These are phyloP conservation scores for Hygrocybe punicea DNA, from an alignment of 768 basidiomycete species.

Conservation along the genomic window DNA sequence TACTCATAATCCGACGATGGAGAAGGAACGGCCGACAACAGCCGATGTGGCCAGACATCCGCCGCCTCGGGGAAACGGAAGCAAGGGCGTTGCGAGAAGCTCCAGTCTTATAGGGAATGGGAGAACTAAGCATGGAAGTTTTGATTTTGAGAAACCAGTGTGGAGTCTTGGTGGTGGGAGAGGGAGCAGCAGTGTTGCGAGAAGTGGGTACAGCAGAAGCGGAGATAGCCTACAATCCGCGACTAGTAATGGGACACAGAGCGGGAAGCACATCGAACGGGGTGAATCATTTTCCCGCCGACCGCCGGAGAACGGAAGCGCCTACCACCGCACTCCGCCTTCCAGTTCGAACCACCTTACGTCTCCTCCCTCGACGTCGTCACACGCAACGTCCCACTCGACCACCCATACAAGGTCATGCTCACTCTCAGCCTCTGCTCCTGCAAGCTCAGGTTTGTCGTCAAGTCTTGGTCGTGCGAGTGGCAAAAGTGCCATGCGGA, in stretches of 20 bases:
- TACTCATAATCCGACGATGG: neutral
- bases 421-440: conserved; percentile 19
- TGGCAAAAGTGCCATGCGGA: conserved; percentile 38
- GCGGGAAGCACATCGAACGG: conserved; percentile 3
- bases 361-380: conserved; percentile 36
- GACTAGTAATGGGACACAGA: conserved; percentile 2
- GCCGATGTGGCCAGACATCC: neutral
- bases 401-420: conserved; percentile 16
- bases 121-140: conserved; percentile 64
- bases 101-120: conserved; percentile 21
- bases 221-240: conserved; percentile 13
- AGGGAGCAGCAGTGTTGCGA: conserved; percentile 19
- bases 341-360: conserved; percentile 6
- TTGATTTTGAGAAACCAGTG: conserved; percentile 72
- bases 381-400: conserved; percentile 13
- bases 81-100: neutral
- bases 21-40: neutral
- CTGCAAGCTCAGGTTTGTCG: conserved; percentile 38
- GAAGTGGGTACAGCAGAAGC: conserved; percentile 7
- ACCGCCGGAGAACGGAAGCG: conserved; percentile 10
- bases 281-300: conserved; percentile 13
- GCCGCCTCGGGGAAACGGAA: neutral
- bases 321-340: conserved; percentile 2
- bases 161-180: conserved; percentile 37
- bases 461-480: conserved; percentile 60